Evolutionary conservation across 441 rosid genomes (phyloP).

Genomic region (Euphorbia celastroides): DNA sequence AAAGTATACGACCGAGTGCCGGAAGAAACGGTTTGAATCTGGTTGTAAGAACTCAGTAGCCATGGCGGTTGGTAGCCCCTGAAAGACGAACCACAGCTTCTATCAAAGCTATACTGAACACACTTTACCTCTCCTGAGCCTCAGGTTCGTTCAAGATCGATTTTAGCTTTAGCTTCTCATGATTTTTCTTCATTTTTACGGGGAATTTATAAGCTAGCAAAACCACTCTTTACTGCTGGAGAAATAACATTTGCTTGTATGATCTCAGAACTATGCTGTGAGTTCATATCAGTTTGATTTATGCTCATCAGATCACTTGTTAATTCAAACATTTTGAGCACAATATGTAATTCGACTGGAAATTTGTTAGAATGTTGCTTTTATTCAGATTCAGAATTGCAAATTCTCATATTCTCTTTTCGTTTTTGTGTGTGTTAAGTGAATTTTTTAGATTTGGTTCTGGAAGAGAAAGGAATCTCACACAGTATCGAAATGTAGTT

Average conservation of each 20-base stretch:
- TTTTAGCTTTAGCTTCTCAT: neutral
- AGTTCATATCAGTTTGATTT: neutral
- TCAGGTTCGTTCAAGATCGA: neutral
- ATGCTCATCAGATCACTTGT: neutral
- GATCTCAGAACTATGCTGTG: neutral
- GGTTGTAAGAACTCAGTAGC: neutral
- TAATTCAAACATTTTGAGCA: neutral
- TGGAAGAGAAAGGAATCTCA: neutral
- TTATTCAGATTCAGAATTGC: neutral
- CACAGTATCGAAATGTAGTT: conserved; percentile 3
- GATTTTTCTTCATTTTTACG: neutral
- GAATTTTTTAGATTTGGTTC: neutral
- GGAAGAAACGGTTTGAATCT: neutral
- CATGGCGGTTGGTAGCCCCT: neutral
- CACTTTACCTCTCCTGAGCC: neutral
- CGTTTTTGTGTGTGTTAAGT: neutral
- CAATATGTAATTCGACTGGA: neutral
- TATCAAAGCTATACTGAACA: neutral
- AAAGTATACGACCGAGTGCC: neutral
- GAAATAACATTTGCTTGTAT: neutral
- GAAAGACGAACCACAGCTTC: neutral
- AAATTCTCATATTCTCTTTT: neutral
- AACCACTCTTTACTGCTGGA: neutral
- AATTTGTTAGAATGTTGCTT: neutral
- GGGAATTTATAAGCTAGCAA: neutral